Evolutionary conservation across 257 asterid genomes (phyloP), one percentile per base, ranked within the genome.

Genomic region (Cordia subcordata): DNA sequence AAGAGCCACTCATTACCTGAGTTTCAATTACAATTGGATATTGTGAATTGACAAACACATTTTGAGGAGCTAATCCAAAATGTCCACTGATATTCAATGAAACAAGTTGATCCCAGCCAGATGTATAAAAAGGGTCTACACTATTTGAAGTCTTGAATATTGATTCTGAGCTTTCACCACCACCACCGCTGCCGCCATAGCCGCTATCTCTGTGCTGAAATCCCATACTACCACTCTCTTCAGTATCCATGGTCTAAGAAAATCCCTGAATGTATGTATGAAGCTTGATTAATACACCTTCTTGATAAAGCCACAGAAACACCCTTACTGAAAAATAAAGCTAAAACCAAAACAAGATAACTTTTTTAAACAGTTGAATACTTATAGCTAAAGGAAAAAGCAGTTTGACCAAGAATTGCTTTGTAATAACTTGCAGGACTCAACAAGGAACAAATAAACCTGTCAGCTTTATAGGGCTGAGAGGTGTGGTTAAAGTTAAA

Each of bases 401-500:
- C 68, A 81, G 79, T 81, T 85, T 81, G 87, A 86, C 84, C 80
- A 76, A 54, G 67, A 65, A 68, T 55, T 13, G 61, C 73, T 59
- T 72, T 71, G 81, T 71, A 75, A 84, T 78, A 72, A 68, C 88
- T 81, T 86, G 96, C 82, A 77, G 69, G 67, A 74, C 84, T 72
- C 73, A 82, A 78, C 93, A 85, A 83, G 88, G 84, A 82, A 86
- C 93, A 83, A 83, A 77, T 73, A 66, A 81, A 69, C 56, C 27
- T 77, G 84, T 85, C 96, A 86, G 94, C 94, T 84, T 89, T 87
- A 87, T 68, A 76, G 78, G 75, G 77, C 75, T 70, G 77, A 1
- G 53, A 76, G 57, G 72, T n/a, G n/a, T n/a, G 73, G 72, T 68
- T 71, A 77, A 82, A 81, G 76, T 66, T 74, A 82, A 85, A 85